These are phyloP conservation scores for Nectriaceae sp. DNA, from an alignment of 2,329 filamentous ascomycete genomes.

Conservation along the genomic window DNA sequence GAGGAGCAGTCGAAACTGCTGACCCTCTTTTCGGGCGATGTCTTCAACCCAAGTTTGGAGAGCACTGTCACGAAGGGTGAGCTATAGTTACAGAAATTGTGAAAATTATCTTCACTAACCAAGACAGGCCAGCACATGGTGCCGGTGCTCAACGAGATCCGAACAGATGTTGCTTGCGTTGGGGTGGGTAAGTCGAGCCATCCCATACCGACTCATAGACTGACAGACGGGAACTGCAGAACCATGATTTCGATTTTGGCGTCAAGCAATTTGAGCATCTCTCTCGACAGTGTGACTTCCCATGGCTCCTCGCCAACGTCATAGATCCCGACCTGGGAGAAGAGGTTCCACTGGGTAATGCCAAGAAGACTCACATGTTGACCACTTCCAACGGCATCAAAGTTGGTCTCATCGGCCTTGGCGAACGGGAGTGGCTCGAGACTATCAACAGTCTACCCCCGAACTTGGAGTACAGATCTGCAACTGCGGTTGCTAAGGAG, in stretches of 20 bases:
- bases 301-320: constrained; percentile 88
- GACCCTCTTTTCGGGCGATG: constrained; percentile 88
- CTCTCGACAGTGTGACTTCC: constrained; percentile 74
- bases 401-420: constrained; percentile 81
- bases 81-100: constrained; percentile 16
- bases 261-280: constrained; percentile 78
- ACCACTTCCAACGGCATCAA: constrained; percentile 83
- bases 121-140: constrained; percentile 77
- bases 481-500: constrained; percentile 72
- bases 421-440: constrained; percentile 85
- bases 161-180: constrained; percentile 79
- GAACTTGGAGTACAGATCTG: constrained; percentile 78
- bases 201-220: constrained; percentile 15
- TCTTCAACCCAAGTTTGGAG: constrained; percentile 88
- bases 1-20: constrained; percentile 65
- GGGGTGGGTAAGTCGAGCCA: constrained; percentile 58
- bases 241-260: constrained; percentile 92
- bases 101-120: constrained; percentile 1
- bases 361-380: constrained; percentile 73
- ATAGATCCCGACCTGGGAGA: constrained; percentile 81
- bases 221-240: constrained; percentile 55
- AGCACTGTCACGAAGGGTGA: constrained; percentile 84
- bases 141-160: constrained; percentile 75
- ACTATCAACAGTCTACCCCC: constrained; percentile 87
- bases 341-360: constrained; percentile 73